Evolutionary conservation across 805 yeast genomes (phyloP).

Genomic region (Schwanniomyces sp.): DNA sequence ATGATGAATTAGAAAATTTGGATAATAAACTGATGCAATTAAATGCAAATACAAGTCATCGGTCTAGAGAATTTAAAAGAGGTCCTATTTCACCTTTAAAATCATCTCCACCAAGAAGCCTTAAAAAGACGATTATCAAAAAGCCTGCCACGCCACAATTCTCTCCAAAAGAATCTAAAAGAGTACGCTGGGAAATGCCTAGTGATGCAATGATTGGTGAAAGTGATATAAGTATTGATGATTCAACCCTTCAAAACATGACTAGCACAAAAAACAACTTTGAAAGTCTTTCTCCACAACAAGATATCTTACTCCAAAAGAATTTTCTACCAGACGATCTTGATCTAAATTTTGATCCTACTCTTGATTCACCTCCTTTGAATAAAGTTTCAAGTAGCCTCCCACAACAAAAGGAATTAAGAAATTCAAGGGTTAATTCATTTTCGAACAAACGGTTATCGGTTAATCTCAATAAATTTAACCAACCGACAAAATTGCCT

Average conservation of each 20-base stretch:
- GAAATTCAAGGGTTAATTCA: conserved; percentile 1
- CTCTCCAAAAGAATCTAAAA: conserved; percentile 23
- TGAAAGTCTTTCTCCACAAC: conserved; percentile 30
- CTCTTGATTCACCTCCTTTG: conserved; percentile 32
- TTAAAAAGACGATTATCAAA: conserved; percentile 15
- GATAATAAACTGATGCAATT: background rate
- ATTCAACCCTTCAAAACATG: conserved; percentile 12
- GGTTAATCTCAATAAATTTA: conserved; percentile 8
- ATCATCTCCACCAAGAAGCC: conserved; percentile 24
- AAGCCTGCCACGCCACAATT: conserved; percentile 7
- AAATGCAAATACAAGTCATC: background rate
- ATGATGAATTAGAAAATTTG: conserved; percentile 2
- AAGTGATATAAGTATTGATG: conserved; percentile 34
- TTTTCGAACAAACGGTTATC: conserved; percentile 17
- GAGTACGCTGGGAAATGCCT: conserved; percentile 49
- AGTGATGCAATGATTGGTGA: conserved; percentile 15
- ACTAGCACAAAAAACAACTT: conserved; percentile 18
- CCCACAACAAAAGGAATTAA: background rate
- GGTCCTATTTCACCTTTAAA: conserved; percentile 24
- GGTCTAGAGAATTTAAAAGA: conserved; percentile 16
- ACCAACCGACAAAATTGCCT: conserved; percentile 18
- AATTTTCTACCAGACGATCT: conserved; percentile 26
- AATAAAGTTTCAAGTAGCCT: background rate
- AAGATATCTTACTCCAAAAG: conserved; percentile 20
- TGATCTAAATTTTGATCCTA: conserved; percentile 27